Evolutionary conservation across 1,139 yeast species (phyloP).

Genomic region (Candida frijolesensis): DNA sequence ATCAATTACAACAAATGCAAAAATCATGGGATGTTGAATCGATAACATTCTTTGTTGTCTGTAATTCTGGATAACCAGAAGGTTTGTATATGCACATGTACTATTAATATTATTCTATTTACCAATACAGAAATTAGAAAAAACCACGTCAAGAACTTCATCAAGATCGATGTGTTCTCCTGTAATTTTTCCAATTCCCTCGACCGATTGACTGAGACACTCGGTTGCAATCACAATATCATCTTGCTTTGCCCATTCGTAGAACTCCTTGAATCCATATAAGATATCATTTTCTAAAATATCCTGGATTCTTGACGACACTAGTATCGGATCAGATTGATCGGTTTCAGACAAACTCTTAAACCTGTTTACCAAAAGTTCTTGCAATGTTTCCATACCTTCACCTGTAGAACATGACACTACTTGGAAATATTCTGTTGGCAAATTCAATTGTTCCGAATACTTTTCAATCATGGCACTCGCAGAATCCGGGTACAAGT

Average conservation of each 20-base stretch:
- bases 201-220: conserved; percentile 70
- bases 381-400: conserved; percentile 56
- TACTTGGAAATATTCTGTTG: conserved; percentile 34
- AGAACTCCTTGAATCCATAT: conserved; percentile 67
- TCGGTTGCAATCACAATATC: conserved; percentile 87
- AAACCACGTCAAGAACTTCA: conserved; percentile 88
- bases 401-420: conserved; percentile 64
- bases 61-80: conserved; percentile 19
- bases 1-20: conserved; percentile 49
- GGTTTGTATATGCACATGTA: conserved; percentile 7
- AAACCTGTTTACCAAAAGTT: conserved; percentile 34
- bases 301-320: conserved; percentile 77
- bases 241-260: conserved; percentile 48
- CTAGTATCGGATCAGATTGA: conserved; percentile 59
- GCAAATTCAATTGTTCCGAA: conserved; percentile 24
- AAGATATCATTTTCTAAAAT: conserved; percentile 72
- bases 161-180: conserved; percentile 90
- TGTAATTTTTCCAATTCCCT: conserved; percentile 89
- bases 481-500: conserved; percentile 37
- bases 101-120: conserved; percentile 35
- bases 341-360: conserved; percentile 51
- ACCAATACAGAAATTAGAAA: conserved; percentile 91
- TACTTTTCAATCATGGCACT: conserved; percentile 22
- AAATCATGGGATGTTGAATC: conserved; percentile 53
- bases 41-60: conserved; percentile 35